Percentiles rank a stretch among this genome's conserved stretches.
Conservation (phyloP, 495 filamentous ascomycete species). For the Trichoderma orchidacearum region DNA sequence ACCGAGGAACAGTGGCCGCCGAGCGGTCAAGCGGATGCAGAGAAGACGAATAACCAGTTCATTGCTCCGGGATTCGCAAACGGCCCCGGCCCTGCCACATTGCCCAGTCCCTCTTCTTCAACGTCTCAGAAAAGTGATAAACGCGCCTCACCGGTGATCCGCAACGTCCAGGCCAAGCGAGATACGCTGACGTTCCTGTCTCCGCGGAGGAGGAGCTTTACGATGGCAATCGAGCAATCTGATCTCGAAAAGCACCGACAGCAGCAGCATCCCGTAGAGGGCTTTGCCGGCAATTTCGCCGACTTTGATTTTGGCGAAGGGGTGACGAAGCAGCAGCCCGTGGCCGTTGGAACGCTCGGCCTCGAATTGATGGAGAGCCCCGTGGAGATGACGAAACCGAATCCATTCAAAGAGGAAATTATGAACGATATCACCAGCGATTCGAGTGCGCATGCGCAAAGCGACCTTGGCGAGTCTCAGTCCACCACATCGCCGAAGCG, state of each 20-base stretch:
- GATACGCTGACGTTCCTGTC: slow-evolving; percentile 23
- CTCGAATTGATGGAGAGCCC: background rate
- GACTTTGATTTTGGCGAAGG: background rate
- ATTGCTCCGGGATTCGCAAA: background rate
- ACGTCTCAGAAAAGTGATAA: slow-evolving; percentile 10
- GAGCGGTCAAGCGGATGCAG: background rate
- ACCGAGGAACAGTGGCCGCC: background rate
- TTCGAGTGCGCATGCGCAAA: background rate
- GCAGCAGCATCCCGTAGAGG: background rate
- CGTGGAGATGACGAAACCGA: background rate
- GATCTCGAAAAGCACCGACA: slow-evolving; percentile 4
- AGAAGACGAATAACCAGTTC: background rate
- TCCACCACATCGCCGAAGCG: background rate
- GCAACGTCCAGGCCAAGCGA: slow-evolving; percentile 25
- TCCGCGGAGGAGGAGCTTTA: slow-evolving; percentile 22
- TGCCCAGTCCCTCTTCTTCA: slow-evolving; percentile 4
- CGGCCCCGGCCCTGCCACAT: background rate
- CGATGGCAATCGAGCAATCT: slow-evolving; percentile 28
- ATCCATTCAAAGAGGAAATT: background rate
- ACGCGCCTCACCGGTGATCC: slow-evolving; percentile 20
- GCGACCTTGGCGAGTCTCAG: background rate
- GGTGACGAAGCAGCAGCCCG: background rate
- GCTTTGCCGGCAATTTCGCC: slow-evolving; percentile 1
- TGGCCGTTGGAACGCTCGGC: background rate
- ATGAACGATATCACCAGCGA: background rate